phyloP scores from a whole-genome alignment of 1,284 basidiomycete species.

The Gomphus bonarii region DNA sequence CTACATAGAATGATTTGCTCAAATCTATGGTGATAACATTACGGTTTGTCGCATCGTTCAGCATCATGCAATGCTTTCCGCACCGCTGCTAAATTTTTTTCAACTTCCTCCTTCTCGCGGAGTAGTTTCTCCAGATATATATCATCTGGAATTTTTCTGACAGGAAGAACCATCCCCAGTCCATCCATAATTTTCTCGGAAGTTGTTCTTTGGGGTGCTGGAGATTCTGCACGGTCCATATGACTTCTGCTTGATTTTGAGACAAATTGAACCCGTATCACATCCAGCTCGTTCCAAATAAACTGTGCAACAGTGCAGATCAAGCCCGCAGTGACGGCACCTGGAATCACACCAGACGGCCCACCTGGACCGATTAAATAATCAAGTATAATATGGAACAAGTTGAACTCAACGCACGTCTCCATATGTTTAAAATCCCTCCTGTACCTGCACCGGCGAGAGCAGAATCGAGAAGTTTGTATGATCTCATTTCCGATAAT shows the following conservation, averaged over 20 bases:
- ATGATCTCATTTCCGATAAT: constrained; percentile 42
- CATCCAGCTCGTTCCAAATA: constrained; percentile 50
- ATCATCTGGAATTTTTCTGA: constrained; percentile 48
- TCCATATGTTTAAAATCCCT: constrained; percentile 36
- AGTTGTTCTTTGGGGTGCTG: background rate
- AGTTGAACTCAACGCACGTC: constrained; percentile 25
- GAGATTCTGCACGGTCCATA: constrained; percentile 11
- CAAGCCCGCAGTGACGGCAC: constrained; percentile 41
- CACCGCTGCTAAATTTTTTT: constrained; percentile 45
- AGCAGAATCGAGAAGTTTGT: constrained; percentile 50
- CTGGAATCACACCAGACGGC: constrained; percentile 32
- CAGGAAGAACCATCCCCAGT: constrained; percentile 28
- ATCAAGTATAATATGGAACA: background rate
- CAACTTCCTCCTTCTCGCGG: constrained; percentile 36
- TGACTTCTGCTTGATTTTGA: constrained; percentile 21
- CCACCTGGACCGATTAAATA: constrained; percentile 26
- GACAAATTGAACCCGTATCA: constrained; percentile 46
- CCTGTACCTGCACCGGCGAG: constrained; percentile 56
- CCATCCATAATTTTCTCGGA: constrained; percentile 14
- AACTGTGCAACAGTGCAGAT: constrained; percentile 50
- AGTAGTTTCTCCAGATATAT: constrained; percentile 49
- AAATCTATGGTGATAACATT: background rate
- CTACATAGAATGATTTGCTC: background rate
- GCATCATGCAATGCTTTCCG: constrained; percentile 34
- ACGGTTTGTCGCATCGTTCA: constrained; percentile 11